Evolutionary conservation across 1,139 yeast species (phyloP).

Genomic region (Debaryomyces psychrophilus): DNA sequence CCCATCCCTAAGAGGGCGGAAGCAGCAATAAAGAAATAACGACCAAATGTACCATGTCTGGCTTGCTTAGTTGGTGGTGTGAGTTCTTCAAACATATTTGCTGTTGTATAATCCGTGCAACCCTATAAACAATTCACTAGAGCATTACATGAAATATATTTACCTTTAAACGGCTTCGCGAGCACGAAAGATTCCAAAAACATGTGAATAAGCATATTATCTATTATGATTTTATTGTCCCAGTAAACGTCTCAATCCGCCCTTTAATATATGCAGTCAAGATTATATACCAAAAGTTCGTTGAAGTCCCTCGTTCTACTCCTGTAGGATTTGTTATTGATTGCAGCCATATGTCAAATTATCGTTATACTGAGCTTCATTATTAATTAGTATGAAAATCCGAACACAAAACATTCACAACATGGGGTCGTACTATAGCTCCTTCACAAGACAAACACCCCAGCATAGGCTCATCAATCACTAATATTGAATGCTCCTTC

Average conservation of each 20-base stretch:
- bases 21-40: slow-evolving; percentile 25
- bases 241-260: background rate
- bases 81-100: slow-evolving; percentile 23
- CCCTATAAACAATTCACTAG: background rate
- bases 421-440: no score
- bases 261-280: background rate
- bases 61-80: slow-evolving; percentile 24
- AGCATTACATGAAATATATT: background rate
- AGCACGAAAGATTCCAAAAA: background rate
- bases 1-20: slow-evolving; percentile 33
- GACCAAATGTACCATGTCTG: slow-evolving; percentile 22
- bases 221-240: background rate
- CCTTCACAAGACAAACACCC: no score
- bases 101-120: background rate
- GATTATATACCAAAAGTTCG: background rate
- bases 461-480: no score
- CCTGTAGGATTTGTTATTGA: no score
- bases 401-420: no score
- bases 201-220: background rate
- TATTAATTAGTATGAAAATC: no score
- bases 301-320: background rate
- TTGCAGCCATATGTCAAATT: no score
- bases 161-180: background rate
- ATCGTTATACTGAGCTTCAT: no score
- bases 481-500: no score